These are phyloP conservation scores for Suillus discolor DNA, from an alignment of 768 basidiomycete genomes.

Conservation along the genomic window DNA sequence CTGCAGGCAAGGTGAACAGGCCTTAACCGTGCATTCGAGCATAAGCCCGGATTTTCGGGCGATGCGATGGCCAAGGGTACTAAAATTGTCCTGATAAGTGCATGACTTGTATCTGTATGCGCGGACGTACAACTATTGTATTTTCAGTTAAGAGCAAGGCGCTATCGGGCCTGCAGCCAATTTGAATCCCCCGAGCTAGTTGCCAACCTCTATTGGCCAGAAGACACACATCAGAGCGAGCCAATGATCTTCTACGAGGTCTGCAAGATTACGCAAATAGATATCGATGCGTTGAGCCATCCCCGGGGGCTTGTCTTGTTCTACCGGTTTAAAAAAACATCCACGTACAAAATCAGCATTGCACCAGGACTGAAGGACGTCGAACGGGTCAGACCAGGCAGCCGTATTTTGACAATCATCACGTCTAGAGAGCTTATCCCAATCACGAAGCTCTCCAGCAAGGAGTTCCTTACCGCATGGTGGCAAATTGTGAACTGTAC, in stretches of 20 bases:
- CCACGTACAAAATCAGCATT: background rate
- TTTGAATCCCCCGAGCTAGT: background rate
- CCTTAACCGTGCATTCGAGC: background rate
- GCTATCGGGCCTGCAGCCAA: background rate
- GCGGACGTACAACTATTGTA: constrained; percentile 12
- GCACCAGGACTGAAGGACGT: background rate
- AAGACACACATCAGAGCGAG: too few species aligned
- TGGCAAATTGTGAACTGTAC: constrained; percentile 8
- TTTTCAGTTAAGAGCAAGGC: background rate
- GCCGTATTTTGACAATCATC: background rate
- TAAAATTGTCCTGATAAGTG: background rate
- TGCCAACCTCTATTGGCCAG: background rate
- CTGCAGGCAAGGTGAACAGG: background rate
- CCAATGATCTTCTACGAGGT: background rate
- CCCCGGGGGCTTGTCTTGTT: background rate
- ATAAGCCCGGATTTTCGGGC: background rate
- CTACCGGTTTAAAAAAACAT: background rate
- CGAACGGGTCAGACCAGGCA: background rate
- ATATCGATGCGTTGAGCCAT: too few species aligned
- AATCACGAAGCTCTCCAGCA: background rate
- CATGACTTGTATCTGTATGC: constrained; percentile 8
- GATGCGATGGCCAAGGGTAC: background rate
- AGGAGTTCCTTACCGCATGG: constrained; percentile 4
- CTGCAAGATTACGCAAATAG: too few species aligned
- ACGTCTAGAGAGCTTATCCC: background rate